phyloP scores from a whole-genome alignment of 1,139 yeast species.

The Magnusiomyces suaveolens region DNA sequence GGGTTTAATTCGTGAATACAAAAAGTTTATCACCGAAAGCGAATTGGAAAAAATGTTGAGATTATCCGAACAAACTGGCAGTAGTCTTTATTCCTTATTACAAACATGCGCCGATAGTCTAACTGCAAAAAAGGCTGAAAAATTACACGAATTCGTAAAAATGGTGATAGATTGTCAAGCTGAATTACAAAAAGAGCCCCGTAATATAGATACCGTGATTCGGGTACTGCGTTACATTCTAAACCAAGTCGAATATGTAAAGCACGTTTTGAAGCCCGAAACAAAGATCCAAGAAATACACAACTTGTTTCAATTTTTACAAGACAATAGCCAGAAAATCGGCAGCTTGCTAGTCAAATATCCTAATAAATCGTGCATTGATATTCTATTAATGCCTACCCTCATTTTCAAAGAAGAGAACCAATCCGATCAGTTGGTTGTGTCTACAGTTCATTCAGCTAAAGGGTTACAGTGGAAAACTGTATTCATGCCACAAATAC shows the following conservation, averaged over 20 bases:
- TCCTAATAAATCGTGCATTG: background rate
- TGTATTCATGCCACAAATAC: conserved; percentile 47
- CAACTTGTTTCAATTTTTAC: conserved; percentile 5
- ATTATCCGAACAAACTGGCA: background rate
- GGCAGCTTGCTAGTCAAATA: background rate
- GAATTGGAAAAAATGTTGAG: background rate
- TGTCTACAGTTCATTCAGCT: conserved; percentile 81
- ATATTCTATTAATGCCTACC: background rate
- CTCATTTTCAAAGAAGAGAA: background rate
- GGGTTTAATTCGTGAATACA: conserved; percentile 9
- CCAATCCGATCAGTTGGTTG: conserved; percentile 13
- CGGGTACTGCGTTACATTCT: conserved; percentile 1
- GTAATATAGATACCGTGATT: conserved; percentile 3
- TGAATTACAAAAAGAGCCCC: conserved; percentile 13
- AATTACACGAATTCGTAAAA: conserved; percentile 29
- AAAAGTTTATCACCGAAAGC: conserved; percentile 1
- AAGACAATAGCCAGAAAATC: background rate
- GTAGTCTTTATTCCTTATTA: conserved; percentile 4
- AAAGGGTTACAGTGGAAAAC: conserved; percentile 95
- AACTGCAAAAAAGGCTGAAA: conserved; percentile 4
- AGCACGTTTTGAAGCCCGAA: background rate
- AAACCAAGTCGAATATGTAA: conserved; percentile 5
- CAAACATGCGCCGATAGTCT: conserved; percentile 33
- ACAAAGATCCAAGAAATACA: background rate
- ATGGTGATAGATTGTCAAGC: conserved; percentile 31